A percentile compares a stretch with the other conserved stretches of the same genome.
phyloP scores from a whole-genome alignment of 352 stramenopile species.

The Phytophthora cactorum region DNA sequence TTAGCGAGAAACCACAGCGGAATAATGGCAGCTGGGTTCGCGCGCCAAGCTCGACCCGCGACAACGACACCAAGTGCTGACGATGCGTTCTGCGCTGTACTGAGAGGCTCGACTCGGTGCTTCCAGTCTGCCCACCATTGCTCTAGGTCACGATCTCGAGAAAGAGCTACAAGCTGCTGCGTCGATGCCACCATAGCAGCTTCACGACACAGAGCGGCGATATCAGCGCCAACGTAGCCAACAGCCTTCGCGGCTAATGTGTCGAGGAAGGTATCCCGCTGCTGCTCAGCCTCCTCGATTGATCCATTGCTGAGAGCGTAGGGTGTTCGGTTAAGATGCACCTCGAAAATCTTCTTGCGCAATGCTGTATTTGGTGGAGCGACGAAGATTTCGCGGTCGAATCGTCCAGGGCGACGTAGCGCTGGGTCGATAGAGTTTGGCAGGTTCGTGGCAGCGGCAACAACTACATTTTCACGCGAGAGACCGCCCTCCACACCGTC shows the following conservation, averaged over 20 bases:
- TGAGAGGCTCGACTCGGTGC: constrained; percentile 43
- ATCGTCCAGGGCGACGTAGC: constrained; percentile 76
- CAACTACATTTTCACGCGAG: constrained; percentile 86
- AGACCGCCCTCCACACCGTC: constrained; percentile 85
- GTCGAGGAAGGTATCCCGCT: constrained; percentile 42
- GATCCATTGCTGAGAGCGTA: constrained; percentile 31
- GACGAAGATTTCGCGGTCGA: constrained; percentile 84
- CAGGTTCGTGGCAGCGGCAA: constrained; percentile 95
- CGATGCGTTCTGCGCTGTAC: constrained; percentile 17
- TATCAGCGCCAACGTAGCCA: constrained; percentile 85
- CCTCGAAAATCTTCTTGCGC: constrained; percentile 69
- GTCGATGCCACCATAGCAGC: constrained; percentile 71
- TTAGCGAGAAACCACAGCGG: constrained; percentile 75
- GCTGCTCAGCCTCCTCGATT: constrained; percentile 13
- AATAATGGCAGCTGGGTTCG: constrained; percentile 70
- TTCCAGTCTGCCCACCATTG: constrained; percentile 73
- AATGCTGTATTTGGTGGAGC: constrained; percentile 45
- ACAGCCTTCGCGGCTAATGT: constrained; percentile 56
- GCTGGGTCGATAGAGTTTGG: constrained; percentile 92
- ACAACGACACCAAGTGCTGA: constrained; percentile 53
- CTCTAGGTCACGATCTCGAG: constrained; percentile 53
- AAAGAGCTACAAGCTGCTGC: constrained; percentile 63
- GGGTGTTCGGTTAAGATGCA: constrained; percentile 57
- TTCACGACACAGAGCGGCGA: constrained; percentile 79
- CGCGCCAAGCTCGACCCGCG: constrained; percentile 58